Evolutionary conservation across 495 filamentous ascomycete genomes (phyloP).

Genomic region (Lentithecium fluviatile): DNA sequence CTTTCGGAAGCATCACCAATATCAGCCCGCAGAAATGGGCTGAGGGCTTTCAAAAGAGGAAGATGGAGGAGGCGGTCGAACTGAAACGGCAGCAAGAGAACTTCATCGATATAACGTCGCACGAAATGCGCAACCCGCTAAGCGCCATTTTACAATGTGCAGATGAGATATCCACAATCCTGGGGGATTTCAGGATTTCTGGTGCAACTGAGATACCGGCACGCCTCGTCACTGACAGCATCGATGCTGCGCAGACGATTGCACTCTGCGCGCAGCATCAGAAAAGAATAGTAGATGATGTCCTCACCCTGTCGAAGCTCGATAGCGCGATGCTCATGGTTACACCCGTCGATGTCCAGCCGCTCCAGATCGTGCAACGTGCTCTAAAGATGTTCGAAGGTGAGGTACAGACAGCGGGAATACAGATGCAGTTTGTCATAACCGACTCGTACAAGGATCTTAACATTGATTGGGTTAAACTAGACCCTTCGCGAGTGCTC

Average conservation of each 20-base stretch:
- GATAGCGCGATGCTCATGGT: conserved; percentile 71
- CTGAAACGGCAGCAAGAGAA: conserved; percentile 58
- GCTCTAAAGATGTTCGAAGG: conserved; percentile 72
- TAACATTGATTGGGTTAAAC: conserved; percentile 62
- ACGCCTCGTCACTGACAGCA: conserved; percentile 56
- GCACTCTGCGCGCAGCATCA: conserved; percentile 73
- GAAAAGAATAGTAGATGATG: conserved; percentile 76
- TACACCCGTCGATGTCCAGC: conserved; percentile 65
- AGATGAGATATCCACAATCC: conserved; percentile 65
- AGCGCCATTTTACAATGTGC: conserved; percentile 79
- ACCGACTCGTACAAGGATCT: conserved; percentile 57
- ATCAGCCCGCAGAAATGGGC: conserved; percentile 52
- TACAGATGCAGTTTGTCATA: conserved; percentile 61
- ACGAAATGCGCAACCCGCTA: conserved; percentile 84
- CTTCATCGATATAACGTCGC: conserved; percentile 86
- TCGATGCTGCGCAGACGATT: conserved; percentile 75
- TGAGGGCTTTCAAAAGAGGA: conserved; percentile 61
- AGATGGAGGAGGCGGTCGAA: conserved; percentile 47
- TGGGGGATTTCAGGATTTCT: conserved; percentile 48
- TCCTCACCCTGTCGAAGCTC: conserved; percentile 78
- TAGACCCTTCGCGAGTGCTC: conserved; percentile 68
- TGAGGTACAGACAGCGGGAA: conserved; percentile 65
- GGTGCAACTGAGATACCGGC: conserved; percentile 21
- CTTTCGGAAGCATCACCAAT: conserved; percentile 59
- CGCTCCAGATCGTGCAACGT: conserved; percentile 62